Conservation (phyloP, 768 basidiomycete species). For the Lactarius quietus region DNA sequence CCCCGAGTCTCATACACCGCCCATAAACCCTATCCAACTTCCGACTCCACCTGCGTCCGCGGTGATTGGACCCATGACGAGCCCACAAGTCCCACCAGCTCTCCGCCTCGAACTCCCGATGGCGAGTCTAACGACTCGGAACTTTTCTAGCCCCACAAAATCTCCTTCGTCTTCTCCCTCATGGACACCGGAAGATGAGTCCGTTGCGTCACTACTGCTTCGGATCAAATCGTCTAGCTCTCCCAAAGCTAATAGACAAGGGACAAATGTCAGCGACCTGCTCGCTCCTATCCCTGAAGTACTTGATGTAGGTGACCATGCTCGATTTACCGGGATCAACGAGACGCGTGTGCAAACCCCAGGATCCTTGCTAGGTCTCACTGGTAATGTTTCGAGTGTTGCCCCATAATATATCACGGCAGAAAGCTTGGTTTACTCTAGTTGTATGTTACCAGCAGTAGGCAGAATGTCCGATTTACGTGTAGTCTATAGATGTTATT, state of each 20-base stretch:
- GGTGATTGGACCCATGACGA: conserved; percentile 19
- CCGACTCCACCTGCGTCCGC: conserved; percentile 25
- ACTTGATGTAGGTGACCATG: background rate
- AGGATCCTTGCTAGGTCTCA: conserved; percentile 24
- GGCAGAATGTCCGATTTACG: conserved; percentile 1
- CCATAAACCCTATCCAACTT: conserved; percentile 19
- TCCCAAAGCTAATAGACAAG: conserved; percentile 6
- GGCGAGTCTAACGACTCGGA: conserved; percentile 9
- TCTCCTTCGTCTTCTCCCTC: conserved; percentile 15
- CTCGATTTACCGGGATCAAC: conserved; percentile 1
- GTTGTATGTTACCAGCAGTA: conserved; percentile 5
- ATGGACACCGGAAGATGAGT: conserved; percentile 27
- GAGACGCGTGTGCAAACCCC: conserved; percentile 26
- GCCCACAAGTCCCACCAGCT: conserved; percentile 24
- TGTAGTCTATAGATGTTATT: conserved; percentile 8
- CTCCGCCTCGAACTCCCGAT: conserved; percentile 26
- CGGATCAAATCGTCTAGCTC: conserved; percentile 22
- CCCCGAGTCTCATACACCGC: conserved; percentile 9
- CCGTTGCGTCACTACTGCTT: conserved; percentile 24
- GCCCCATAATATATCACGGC: conserved; percentile 15
- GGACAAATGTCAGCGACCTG: conserved; percentile 8
- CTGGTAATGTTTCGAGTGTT: background rate
- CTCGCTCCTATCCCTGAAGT: conserved; percentile 5
- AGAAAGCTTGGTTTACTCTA: conserved; percentile 5
- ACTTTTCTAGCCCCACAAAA: background rate